These are phyloP conservation scores for Galerina marginata DNA, from an alignment of 768 basidiomycete species.

Conservation along the genomic window DNA sequence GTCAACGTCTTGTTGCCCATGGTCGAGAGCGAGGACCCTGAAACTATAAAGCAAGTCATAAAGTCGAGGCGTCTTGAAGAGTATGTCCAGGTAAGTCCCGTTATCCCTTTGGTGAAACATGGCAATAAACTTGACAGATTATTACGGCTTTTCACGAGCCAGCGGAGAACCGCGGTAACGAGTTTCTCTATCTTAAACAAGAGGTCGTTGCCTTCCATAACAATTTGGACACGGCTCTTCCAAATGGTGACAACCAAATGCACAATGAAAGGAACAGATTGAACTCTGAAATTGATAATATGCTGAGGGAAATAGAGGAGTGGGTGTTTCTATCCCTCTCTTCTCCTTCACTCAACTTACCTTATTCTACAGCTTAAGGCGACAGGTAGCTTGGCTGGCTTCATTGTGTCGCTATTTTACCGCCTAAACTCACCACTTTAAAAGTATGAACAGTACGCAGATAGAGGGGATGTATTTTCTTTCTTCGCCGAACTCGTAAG, in stretches of 20 bases:
- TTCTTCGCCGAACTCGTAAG: no score
- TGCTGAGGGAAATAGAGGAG: background rate
- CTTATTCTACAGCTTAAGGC: background rate
- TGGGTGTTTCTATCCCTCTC: background rate
- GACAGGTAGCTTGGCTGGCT: background rate
- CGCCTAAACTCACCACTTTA: background rate
- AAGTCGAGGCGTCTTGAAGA: background rate
- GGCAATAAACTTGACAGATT: background rate
- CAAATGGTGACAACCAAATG: background rate
- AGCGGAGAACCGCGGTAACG: background rate
- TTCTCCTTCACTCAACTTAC: background rate
- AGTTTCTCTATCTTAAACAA: background rate
- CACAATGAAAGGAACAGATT: background rate
- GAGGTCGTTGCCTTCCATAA: background rate
- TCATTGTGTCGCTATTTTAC: background rate
- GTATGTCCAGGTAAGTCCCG: background rate
- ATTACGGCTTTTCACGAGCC: background rate
- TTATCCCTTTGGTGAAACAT: background rate
- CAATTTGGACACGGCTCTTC: background rate
- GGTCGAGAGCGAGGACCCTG: background rate
- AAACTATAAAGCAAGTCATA: background rate
- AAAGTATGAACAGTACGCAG: background rate
- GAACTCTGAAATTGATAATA: background rate
- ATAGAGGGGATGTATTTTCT: background rate
- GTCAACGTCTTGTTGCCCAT: background rate